Evolutionary conservation across 2,329 filamentous ascomycete genomes (phyloP).

Genomic region (Alternaria tenuissima): DNA sequence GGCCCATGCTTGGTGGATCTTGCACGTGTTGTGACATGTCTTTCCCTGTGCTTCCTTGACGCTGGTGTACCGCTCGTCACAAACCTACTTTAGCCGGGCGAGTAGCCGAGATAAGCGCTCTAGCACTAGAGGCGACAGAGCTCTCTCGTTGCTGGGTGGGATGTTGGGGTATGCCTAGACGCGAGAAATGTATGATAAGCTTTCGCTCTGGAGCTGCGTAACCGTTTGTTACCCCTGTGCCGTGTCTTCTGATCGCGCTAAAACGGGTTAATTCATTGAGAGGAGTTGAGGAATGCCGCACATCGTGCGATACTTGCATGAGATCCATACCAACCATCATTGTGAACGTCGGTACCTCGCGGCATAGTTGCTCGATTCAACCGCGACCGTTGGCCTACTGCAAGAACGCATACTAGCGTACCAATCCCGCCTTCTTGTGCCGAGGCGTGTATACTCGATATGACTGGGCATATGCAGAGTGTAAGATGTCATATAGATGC

Average conservation of each 20-base stretch:
- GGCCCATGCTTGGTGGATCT: not conserved
- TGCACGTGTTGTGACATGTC: constrained; percentile 12
- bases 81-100: not conserved
- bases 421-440: constrained; percentile 12
- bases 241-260: constrained; percentile 4
- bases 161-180: not conserved
- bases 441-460: not conserved
- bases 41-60: constrained; percentile 4
- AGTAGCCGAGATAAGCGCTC: constrained; percentile 3
- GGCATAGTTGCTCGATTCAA: constrained; percentile 9
- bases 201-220: not conserved
- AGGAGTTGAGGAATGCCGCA: not conserved
- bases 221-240: not conserved
- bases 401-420: constrained; percentile 25
- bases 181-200: not conserved
- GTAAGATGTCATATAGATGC: not conserved
- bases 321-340: constrained; percentile 4
- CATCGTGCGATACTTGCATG: constrained; percentile 16
- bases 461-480: not conserved
- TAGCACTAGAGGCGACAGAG: not conserved
- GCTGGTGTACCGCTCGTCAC: not conserved
- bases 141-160: not conserved
- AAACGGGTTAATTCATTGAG: not conserved
- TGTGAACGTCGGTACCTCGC: constrained; percentile 2
- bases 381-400: constrained; percentile 30